Evolutionary conservation across 176 grass and related monocot species (phyloP).

Genomic region (Avena atlantica): DNA sequence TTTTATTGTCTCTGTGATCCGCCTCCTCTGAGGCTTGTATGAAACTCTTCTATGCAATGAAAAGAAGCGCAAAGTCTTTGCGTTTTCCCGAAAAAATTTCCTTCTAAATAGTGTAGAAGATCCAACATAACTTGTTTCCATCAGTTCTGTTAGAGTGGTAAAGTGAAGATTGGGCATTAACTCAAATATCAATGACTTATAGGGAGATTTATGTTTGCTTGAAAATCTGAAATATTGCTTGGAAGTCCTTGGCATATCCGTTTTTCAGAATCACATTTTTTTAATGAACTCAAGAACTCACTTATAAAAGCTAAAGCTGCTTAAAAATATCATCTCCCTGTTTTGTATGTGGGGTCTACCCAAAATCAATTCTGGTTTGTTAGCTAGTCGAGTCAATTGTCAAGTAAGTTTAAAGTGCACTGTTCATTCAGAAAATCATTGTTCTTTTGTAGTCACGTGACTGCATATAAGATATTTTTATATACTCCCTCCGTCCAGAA

Average conservation of each 20-base stretch:
- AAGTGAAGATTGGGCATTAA: conserved; percentile 19
- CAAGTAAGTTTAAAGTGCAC: conserved; percentile 22
- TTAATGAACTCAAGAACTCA: conserved; percentile 19
- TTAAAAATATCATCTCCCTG: conserved; percentile 30
- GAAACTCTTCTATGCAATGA: too few species aligned
- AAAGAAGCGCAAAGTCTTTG: too few species aligned
- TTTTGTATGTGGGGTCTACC: conserved; percentile 7
- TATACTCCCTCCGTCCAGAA: too few species aligned
- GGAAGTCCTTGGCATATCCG: conserved; percentile 24
- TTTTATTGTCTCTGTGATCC: too few species aligned
- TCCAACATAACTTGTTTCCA: conserved; percentile 17
- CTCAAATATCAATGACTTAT: conserved; percentile 24
- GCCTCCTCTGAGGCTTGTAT: too few species aligned
- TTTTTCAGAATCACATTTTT: conserved; percentile 28
- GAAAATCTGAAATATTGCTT: not conserved
- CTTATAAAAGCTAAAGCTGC: not conserved
- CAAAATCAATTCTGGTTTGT: not conserved
- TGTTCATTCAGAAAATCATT: not conserved
- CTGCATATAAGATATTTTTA: conserved; percentile 11
- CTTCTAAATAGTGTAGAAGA: conserved; percentile 4
- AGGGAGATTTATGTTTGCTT: not conserved
- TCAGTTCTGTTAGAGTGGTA: conserved; percentile 8
- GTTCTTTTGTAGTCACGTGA: not conserved
- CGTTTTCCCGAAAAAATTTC: not conserved
- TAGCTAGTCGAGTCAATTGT: conserved; percentile 9